Evolutionary conservation across 306 rosid genomes (phyloP).

Genomic region (Vigna mungo): DNA sequence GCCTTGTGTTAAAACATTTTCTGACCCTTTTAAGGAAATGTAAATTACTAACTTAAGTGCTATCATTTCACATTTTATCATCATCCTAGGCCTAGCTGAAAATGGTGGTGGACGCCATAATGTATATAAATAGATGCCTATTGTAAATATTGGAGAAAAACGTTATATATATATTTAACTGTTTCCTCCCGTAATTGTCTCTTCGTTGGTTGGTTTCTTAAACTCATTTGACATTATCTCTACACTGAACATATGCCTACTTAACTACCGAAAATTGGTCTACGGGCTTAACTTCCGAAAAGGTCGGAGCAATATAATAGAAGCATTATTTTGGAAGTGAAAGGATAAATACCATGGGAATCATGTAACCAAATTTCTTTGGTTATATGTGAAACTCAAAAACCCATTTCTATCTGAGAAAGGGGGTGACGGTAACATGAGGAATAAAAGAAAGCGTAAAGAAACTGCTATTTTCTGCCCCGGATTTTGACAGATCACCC

Average conservation of each 20-base stretch:
- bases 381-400: constrained; percentile 11
- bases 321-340: not conserved
- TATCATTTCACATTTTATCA: not conserved
- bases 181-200: not conserved
- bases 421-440: constrained; percentile 26
- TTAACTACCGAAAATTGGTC: too few species aligned
- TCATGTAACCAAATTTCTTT: constrained; percentile 17
- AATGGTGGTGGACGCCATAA: constrained; percentile 36
- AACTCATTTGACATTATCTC: not conserved
- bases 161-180: constrained; percentile 2
- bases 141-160: constrained; percentile 51
- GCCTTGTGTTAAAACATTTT: constrained; percentile 32
- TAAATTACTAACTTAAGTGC: constrained; percentile 32
- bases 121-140: not conserved
- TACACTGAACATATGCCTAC: not conserved
- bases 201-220: not conserved
- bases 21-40: not conserved
- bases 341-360: constrained; percentile 5
- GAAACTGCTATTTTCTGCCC: constrained; percentile 86
- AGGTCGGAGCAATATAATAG: constrained; percentile 5
- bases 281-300: not conserved
- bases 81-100: constrained; percentile 37
- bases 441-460: constrained; percentile 9
- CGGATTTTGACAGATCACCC: constrained; percentile 86
- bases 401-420: constrained; percentile 27